Conservation (phyloP, 108 stramenopile species). For the Discostella pseudostelligera region DNA sequence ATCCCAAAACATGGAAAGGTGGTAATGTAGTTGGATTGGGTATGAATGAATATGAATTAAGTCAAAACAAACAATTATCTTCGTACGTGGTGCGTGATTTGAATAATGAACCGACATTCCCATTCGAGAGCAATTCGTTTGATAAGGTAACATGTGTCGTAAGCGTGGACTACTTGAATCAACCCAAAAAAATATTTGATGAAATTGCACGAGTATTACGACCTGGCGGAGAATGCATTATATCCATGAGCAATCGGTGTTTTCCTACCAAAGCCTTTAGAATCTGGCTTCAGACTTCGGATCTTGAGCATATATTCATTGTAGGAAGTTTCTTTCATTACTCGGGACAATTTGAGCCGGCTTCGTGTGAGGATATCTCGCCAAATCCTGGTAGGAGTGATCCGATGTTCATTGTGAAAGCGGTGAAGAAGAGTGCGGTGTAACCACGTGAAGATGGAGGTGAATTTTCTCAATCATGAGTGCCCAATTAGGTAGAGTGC, state of each 20-base stretch:
- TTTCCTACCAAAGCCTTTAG: constrained; percentile 85
- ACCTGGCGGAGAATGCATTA: constrained; percentile 85
- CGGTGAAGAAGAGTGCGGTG: constrained; percentile 46
- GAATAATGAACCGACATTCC: constrained; percentile 83
- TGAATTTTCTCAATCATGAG: too few relatives aligned
- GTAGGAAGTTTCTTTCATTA: constrained; percentile 93
- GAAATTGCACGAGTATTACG: constrained; percentile 89
- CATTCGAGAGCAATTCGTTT: constrained; percentile 85
- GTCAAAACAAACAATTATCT: constrained; percentile 80
- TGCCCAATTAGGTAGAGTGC: too few relatives aligned
- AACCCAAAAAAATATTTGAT: constrained; percentile 79
- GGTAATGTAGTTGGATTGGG: constrained; percentile 82
- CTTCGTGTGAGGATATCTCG: constrained; percentile 80
- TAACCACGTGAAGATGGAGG: too few relatives aligned
- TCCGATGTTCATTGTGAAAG: constrained; percentile 92
- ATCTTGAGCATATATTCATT: constrained; percentile 94
- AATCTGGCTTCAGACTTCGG: constrained; percentile 84
- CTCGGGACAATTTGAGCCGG: constrained; percentile 79
- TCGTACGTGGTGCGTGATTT: constrained; percentile 89
- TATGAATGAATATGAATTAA: constrained; percentile 93
- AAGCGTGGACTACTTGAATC: constrained; percentile 88
- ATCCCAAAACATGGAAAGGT: constrained; percentile 73
- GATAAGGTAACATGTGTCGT: constrained; percentile 94
- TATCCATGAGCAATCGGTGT: constrained; percentile 92
- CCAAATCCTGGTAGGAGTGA: constrained; percentile 91